Base-by-base conservation (phyloP, 768 basidiomycete species). In the Pleurotus cornucopiae region DNA sequence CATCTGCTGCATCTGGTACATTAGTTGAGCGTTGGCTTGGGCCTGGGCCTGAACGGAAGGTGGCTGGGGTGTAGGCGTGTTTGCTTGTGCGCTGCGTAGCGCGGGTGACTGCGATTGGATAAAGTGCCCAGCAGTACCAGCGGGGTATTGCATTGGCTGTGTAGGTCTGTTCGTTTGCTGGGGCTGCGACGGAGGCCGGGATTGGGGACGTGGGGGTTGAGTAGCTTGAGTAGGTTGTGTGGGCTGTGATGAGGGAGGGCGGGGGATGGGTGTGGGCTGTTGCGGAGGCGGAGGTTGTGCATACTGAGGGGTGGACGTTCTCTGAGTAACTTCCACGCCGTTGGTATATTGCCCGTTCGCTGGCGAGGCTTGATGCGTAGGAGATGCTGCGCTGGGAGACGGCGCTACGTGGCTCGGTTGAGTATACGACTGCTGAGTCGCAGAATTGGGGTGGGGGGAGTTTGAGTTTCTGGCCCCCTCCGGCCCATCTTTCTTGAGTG, bases 21-120 rank as follows among this genome's bases (percentile, higher is more conserved):
- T 6, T 4, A 55, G n/a, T 45, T 66, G 60, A 6, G 62, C 46
- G 58, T 67, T 13, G 41, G 55, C 20, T 52, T 68, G 38, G 64
- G 65, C 62, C 37, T 61, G 60, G 18, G 34, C 46, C n/a, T 61
- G 62, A 20, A 61, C 53, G 40, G 64, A 62, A 12, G 60, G 45
- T 0, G 47, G 57, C 46, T 64, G 67, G 12, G 60, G 54, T n/a
- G 59, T 48, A 46, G 43, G 20, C 55, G 57, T 30, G 60, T 59
- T 16, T 34, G 20, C 26, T 59, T 53, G 43, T 38, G 6, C 14
- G 41, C 14, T 44, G n/a, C 51, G 51, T 18, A 52, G 9, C 14
- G 51, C 51, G 16, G 51, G 51, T 6, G 51, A 52, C n/a, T 23
- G 16, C 16, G 30, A 4, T 34, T 38, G 51, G 6, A 52, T 40